Evolutionary conservation across 2,329 filamentous ascomycete genomes (phyloP).

Genomic region (Paecilomyces dactylethromorphus): DNA sequence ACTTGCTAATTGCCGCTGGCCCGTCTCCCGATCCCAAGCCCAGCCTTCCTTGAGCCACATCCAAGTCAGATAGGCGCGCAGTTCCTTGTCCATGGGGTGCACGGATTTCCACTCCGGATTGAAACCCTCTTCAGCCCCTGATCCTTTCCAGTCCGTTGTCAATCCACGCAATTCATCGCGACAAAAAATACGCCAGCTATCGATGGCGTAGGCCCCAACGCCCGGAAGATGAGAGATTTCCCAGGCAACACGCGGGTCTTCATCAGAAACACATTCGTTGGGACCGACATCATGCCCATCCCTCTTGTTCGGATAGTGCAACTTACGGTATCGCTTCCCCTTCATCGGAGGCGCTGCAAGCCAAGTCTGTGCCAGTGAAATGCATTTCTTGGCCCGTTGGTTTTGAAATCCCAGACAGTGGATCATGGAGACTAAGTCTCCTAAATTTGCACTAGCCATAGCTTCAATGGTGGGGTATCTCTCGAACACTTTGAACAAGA

Average conservation of each 20-base stretch:
- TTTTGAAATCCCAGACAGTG: constrained; percentile 64
- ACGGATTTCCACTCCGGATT: constrained; percentile 91
- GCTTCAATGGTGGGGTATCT: constrained; percentile 60
- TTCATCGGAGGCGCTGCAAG: constrained; percentile 54
- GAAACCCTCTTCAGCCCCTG: constrained; percentile 46
- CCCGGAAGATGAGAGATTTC: constrained; percentile 82
- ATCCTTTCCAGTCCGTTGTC: constrained; percentile 61
- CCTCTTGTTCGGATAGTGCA: constrained; percentile 48
- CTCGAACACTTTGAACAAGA: constrained; percentile 62
- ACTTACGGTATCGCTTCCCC: constrained; percentile 51
- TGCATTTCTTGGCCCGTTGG: constrained; percentile 60
- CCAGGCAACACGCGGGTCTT: constrained; percentile 55
- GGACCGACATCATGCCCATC: constrained; percentile 45
- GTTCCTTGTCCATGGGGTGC: constrained; percentile 74
- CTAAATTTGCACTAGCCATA: constrained; percentile 52
- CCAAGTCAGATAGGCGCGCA: constrained; percentile 81
- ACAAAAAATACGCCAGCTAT: constrained; percentile 93
- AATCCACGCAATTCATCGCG: constrained; percentile 66
- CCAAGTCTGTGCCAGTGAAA: constrained; percentile 66
- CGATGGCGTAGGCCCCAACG: constrained; percentile 69
- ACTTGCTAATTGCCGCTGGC: constrained; percentile 39
- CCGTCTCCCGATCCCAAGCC: constrained; percentile 70
- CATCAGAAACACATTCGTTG: constrained; percentile 43
- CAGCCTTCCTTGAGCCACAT: constrained; percentile 86
- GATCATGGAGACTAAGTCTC: constrained; percentile 58